Conservation (phyloP, 805 yeast genomes). For the Candida khao-thaluensis region DNA sequence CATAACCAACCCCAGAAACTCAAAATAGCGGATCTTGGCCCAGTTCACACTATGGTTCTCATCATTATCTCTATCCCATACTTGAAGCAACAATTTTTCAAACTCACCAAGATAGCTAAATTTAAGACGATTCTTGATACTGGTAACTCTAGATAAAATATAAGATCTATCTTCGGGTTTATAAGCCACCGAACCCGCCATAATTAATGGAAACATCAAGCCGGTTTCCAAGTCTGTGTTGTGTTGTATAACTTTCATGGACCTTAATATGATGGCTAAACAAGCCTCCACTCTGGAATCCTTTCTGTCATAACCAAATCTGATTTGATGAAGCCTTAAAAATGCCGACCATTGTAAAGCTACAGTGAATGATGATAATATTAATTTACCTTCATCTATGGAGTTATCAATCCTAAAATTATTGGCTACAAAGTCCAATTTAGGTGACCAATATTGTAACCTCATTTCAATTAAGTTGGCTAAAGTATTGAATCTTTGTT, state of each 20-base stretch:
- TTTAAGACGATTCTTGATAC: slow-evolving; percentile 19
- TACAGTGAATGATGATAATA: slow-evolving; percentile 22
- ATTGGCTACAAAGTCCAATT: slow-evolving; percentile 19
- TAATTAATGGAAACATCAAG: slow-evolving; percentile 24
- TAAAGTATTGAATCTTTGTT: slow-evolving; percentile 21
- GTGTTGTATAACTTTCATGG: slow-evolving; percentile 18
- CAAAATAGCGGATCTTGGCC: slow-evolving; percentile 28
- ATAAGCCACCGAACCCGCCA: slow-evolving; percentile 28
- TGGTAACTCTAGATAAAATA: slow-evolving; percentile 19
- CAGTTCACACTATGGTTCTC: slow-evolving; percentile 27
- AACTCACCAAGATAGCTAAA: slow-evolving; percentile 26
- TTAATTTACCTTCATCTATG: slow-evolving; percentile 10
- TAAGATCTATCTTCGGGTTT: slow-evolving; percentile 19
- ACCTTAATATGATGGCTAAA: slow-evolving; percentile 21
- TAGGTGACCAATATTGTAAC: slow-evolving; percentile 26
- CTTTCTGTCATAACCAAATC: slow-evolving; percentile 25
- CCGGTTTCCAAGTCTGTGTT: slow-evolving; percentile 25
- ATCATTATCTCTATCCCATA: slow-evolving; percentile 23
- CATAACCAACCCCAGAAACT: slow-evolving; percentile 30
- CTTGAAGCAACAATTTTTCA: slow-evolving; percentile 21
- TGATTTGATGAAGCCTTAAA: slow-evolving; percentile 26
- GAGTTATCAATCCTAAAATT: slow-evolving; percentile 14
- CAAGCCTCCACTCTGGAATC: slow-evolving; percentile 24
- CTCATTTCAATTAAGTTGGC: slow-evolving; percentile 26
- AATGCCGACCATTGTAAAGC: slow-evolving; percentile 30